These are phyloP conservation scores for Angophora floribunda DNA, from an alignment of 345 rosid species.

Conservation along the genomic window DNA sequence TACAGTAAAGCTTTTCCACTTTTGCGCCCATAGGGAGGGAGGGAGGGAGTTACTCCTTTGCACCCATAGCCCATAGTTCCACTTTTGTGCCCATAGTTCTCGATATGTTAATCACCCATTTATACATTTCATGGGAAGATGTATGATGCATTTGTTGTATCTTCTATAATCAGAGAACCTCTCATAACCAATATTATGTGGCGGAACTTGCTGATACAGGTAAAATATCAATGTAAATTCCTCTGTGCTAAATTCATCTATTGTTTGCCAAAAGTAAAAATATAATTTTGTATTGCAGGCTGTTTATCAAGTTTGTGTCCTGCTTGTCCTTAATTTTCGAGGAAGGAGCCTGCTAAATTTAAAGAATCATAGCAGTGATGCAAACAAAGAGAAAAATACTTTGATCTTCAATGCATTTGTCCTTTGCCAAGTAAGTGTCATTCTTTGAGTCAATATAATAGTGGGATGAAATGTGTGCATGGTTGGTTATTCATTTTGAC, in stretches of 20 bases:
- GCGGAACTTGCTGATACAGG: conserved; percentile 92
- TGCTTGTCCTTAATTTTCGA: conserved; percentile 62
- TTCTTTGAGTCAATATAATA: neutral
- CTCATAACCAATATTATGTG: conserved; percentile 97
- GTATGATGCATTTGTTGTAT: neutral
- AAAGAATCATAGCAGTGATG: conserved; percentile 8
- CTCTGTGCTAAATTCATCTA: neutral
- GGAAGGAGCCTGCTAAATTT: conserved; percentile 56
- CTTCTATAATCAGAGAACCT: conserved; percentile 55
- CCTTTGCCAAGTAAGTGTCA: conserved; percentile 66
- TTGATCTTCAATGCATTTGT: conserved; percentile 93
- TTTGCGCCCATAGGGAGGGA: neutral
- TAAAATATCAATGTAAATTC: conserved; percentile 3
- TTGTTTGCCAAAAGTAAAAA: neutral
- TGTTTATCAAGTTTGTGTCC: conserved; percentile 65
- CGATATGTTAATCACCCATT: neutral
- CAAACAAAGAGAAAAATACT: conserved; percentile 64
- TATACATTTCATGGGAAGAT: neutral
- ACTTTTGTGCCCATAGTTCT: neutral
- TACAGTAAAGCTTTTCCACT: neutral
- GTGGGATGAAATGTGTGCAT: neutral
- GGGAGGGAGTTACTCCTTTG: neutral
- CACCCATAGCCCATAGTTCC: neutral
- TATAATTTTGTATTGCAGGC: conserved; percentile 35
- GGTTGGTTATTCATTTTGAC: neutral